Conservation (phyloP, 2,329 filamentous ascomycete species). For the Moelleriella libera region DNA sequence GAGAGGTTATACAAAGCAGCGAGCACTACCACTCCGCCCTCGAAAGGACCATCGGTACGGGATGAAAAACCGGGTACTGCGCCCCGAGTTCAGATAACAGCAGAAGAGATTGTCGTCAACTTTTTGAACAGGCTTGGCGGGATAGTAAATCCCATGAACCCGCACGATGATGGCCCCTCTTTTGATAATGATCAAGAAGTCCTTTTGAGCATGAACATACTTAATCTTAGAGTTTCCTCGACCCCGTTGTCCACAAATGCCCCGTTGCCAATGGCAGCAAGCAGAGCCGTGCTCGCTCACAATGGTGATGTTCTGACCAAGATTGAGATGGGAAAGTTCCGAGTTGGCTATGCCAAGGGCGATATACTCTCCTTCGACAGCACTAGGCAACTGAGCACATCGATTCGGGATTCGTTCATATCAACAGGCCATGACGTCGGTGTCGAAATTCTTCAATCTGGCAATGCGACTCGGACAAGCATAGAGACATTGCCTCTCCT, state of each 20-base stretch:
- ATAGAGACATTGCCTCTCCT: constrained; percentile 66
- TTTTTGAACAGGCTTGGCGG: constrained; percentile 41
- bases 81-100: constrained; percentile 27
- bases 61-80: constrained; percentile 5
- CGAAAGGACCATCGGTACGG: constrained; percentile 7
- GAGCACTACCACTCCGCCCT: constrained; percentile 9
- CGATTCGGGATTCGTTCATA: constrained; percentile 43
- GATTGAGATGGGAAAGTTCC: constrained; percentile 40
- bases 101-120: constrained; percentile 36
- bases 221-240: constrained; percentile 22
- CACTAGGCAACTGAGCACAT: constrained; percentile 41
- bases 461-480: constrained; percentile 37
- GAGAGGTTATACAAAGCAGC: constrained; percentile 33
- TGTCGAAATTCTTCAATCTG: constrained; percentile 32
- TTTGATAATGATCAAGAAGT: constrained; percentile 31
- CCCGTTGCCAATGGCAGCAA: constrained; percentile 1
- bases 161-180: constrained; percentile 24
- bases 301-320: constrained; percentile 16
- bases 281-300: constrained; percentile 1
- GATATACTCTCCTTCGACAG: constrained; percentile 51
- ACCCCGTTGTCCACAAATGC: background rate
- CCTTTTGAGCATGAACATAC: constrained; percentile 35
- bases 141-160: constrained; percentile 34
- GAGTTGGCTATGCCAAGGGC: constrained; percentile 47
- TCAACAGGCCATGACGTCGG: constrained; percentile 43